Evolutionary conservation across 768 basidiomycete genomes (phyloP).

Genomic region (Suillus subaureus): DNA sequence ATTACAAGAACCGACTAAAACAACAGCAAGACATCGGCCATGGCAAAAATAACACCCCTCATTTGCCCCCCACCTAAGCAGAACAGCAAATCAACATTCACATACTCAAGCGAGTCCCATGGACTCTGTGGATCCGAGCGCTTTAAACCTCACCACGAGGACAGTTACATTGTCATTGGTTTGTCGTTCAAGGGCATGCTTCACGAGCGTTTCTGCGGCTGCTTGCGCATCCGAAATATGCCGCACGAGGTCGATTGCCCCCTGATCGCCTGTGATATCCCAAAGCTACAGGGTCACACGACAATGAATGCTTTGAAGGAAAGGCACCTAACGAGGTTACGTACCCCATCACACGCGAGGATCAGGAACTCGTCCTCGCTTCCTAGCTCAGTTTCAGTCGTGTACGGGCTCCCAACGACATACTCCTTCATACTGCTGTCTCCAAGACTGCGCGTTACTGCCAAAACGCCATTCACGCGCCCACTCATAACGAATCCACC

Average conservation of each 20-base stretch:
- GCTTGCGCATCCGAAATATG: constrained; percentile 75
- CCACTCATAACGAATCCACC: constrained; percentile 99
- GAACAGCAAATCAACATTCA: constrained; percentile 4
- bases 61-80: constrained; percentile 10
- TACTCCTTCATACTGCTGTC: constrained; percentile 99
- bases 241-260: constrained; percentile 83
- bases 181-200: constrained; percentile 84
- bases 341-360: constrained; percentile 95
- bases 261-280: constrained; percentile 94
- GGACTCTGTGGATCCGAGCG: constrained; percentile 2
- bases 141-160: constrained; percentile 83
- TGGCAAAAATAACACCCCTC: neutral
- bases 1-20: constrained; percentile 3
- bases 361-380: constrained; percentile 94
- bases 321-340: constrained; percentile 34
- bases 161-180: constrained; percentile 96
- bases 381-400: constrained; percentile 93
- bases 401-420: constrained; percentile 97
- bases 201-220: constrained; percentile 76
- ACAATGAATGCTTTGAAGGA: neutral
- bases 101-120: constrained; percentile 17
- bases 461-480: constrained; percentile 95
- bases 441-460: constrained; percentile 93
- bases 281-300: constrained; percentile 65
- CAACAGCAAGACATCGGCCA: neutral